Evolutionary conservation across 441 rosid species (phyloP), one percentile per base, ranked within the genome.

Genomic region (Melianthus villosus): DNA sequence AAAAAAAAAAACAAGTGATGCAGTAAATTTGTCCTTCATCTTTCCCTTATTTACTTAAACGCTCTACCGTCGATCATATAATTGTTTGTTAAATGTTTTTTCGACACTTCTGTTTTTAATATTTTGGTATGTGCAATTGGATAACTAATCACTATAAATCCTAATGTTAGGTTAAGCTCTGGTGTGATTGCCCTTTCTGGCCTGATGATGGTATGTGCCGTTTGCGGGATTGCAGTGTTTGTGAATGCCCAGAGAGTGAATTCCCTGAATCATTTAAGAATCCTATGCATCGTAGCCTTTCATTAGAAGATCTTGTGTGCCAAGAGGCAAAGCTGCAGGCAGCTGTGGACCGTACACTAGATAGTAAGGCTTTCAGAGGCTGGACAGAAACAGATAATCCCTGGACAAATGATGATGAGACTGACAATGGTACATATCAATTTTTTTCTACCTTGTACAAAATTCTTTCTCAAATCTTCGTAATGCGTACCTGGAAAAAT

Each of bases 101-200:
- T n/a, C n/a, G n/a, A n/a, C n/a, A n/a, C n/a, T n/a, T n/a, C n/a
- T n/a, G n/a, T n/a, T n/a, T n/a, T n/a, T n/a, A n/a, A n/a, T n/a
- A n/a, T n/a, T n/a, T n/a, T n/a, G n/a, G n/a, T n/a, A n/a, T n/a
- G n/a, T n/a, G n/a, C n/a, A n/a, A n/a, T n/a, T n/a, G n/a, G n/a
- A n/a, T n/a, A n/a, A n/a, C n/a, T n/a, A n/a, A n/a, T n/a, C n/a
- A n/a, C n/a, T n/a, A n/a, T n/a, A n/a, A n/a, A n/a, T 16, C 10
- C 8, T 19, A 34, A n/a, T 60, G 51, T 9, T 55, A 82, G 97
- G 93, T 69, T 56, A 87, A 80, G 57, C 45, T 87, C 38, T 75
- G 93, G 97, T 86, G 97, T 68, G 73, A 86, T 57, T 86, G 97
- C 58, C 94, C 91, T 31, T 82, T 87, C 59, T 87, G 91, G 94